Conservation (phyloP, 305 asterid genomes). For the Fraxinus nigra region DNA sequence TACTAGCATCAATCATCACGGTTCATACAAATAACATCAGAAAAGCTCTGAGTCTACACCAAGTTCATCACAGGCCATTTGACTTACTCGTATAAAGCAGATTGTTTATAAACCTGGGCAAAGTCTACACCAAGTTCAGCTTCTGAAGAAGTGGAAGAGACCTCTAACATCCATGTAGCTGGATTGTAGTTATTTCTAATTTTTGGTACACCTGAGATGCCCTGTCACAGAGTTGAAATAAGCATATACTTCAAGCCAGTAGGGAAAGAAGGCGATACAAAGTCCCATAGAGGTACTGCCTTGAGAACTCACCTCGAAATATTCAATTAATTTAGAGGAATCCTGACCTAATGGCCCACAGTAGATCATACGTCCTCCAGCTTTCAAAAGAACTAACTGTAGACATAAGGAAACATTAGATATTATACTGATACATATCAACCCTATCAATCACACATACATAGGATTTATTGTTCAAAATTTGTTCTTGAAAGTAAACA, state of each 20-base stretch:
- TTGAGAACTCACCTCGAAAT: slow-evolving; percentile 67
- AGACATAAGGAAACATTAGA: neutral
- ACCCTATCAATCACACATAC: neutral
- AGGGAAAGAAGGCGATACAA: neutral
- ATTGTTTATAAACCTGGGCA: slow-evolving; percentile 55
- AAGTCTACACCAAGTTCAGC: slow-evolving; percentile 63
- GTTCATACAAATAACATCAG: neutral
- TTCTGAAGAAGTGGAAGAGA: slow-evolving; percentile 70
- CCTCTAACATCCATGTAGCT: slow-evolving; percentile 92
- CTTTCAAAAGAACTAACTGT: slow-evolving; percentile 71
- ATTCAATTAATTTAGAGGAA: slow-evolving; percentile 55
- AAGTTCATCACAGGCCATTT: too few species aligned
- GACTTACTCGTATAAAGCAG: slow-evolving; percentile 58
- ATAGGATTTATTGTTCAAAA: neutral
- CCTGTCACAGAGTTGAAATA: slow-evolving; percentile 31
- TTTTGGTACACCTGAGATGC: slow-evolving; percentile 60
- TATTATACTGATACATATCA: neutral
- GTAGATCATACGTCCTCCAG: slow-evolving; percentile 74
- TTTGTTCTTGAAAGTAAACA: neutral
- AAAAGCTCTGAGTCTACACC: neutral
- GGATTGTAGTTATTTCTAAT: slow-evolving; percentile 68
- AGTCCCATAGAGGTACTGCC: neutral
- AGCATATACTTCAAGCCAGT: neutral
- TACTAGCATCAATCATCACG: neutral
- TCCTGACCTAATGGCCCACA: slow-evolving; percentile 70